These are phyloP conservation scores for Dipodascopsis tothii DNA, from an alignment of 805 yeast species.

Conservation along the genomic window DNA sequence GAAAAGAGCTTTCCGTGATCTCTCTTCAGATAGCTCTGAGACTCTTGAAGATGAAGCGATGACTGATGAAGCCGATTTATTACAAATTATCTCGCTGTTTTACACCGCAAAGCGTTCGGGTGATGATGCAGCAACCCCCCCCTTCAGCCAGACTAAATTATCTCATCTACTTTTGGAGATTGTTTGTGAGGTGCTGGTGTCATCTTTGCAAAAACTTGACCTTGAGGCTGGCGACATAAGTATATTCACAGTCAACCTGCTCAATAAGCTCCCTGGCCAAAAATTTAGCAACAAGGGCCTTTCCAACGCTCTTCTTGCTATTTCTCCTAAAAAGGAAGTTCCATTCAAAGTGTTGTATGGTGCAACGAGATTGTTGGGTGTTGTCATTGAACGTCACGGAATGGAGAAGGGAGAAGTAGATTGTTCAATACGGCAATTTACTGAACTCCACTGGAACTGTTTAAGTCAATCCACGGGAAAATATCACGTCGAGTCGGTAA, in stretches of 20 bases:
- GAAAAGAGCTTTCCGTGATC: slow-evolving; percentile 47
- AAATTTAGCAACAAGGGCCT: slow-evolving; percentile 36
- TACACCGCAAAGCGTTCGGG: slow-evolving; percentile 31
- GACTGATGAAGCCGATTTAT: slow-evolving; percentile 23
- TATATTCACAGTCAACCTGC: slow-evolving; percentile 25
- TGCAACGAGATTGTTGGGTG: slow-evolving; percentile 18
- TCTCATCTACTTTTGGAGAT: slow-evolving; percentile 35
- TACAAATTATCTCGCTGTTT: slow-evolving; percentile 31
- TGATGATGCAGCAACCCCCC: slow-evolving; percentile 31
- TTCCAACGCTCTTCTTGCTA: slow-evolving; percentile 26
- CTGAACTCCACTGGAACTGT: slow-evolving; percentile 44
- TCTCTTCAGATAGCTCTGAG: too few relatives aligned
- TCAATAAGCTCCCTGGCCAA: slow-evolving; percentile 43
- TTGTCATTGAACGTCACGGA: slow-evolving; percentile 19
- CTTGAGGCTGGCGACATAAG: slow-evolving; percentile 16
- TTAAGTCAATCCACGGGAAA: slow-evolving; percentile 44
- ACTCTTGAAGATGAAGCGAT: slow-evolving; percentile 21
- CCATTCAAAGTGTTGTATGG: slow-evolving; percentile 21
- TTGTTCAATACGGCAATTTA: slow-evolving; percentile 15
- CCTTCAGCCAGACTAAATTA: slow-evolving; percentile 40
- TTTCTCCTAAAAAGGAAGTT: slow-evolving; percentile 9
- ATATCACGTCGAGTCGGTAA: slow-evolving; percentile 65
- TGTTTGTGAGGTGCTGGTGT: slow-evolving; percentile 14
- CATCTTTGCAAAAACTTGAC: slow-evolving; percentile 7
- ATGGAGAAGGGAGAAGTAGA: slow-evolving; percentile 17